Percentiles rank a stretch among this genome's conserved stretches.
These are phyloP conservation scores for Cantharellus anzutake DNA, from an alignment of 768 basidiomycete genomes.

Conservation along the genomic window DNA sequence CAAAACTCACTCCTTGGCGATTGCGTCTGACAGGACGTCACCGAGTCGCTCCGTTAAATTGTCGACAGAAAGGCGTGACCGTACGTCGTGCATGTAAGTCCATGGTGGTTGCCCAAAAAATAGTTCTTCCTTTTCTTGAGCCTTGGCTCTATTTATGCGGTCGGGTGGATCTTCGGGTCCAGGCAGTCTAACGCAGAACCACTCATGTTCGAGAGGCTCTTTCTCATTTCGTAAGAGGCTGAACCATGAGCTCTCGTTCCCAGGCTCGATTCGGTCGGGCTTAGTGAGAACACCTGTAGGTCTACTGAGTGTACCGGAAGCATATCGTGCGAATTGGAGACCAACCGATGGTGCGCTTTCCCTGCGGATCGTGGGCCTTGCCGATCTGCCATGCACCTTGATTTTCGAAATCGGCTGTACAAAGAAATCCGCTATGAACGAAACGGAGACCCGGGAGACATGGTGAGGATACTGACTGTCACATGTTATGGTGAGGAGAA, in stretches of 20 bases:
- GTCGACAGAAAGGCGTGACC: neutral
- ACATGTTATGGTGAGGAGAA: constrained; percentile 6
- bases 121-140: constrained; percentile 33
- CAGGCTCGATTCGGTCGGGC: constrained; percentile 41
- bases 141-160: constrained; percentile 39
- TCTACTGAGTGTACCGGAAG: too few relatives aligned
- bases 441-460: too few relatives aligned
- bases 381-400: constrained; percentile 55
- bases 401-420: constrained; percentile 61
- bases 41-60: constrained; percentile 37
- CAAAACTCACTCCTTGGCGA: constrained; percentile 6
- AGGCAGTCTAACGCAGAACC: constrained; percentile 41
- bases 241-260: constrained; percentile 39
- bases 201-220: constrained; percentile 32
- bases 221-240: constrained; percentile 3
- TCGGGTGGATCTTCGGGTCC: constrained; percentile 29
- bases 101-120: constrained; percentile 27
- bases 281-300: constrained; percentile 50
- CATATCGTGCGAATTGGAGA: too few relatives aligned
- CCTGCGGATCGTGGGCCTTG: constrained; percentile 37
- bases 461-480: constrained; percentile 1
- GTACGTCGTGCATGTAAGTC: neutral
- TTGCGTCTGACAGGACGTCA: constrained; percentile 27
- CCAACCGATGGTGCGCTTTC: constrained; percentile 49
- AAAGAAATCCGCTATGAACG: too few relatives aligned